These are phyloP conservation scores for Zizania latifolia DNA, from an alignment of 176 grass and related monocot genomes.

Conservation along the genomic window DNA sequence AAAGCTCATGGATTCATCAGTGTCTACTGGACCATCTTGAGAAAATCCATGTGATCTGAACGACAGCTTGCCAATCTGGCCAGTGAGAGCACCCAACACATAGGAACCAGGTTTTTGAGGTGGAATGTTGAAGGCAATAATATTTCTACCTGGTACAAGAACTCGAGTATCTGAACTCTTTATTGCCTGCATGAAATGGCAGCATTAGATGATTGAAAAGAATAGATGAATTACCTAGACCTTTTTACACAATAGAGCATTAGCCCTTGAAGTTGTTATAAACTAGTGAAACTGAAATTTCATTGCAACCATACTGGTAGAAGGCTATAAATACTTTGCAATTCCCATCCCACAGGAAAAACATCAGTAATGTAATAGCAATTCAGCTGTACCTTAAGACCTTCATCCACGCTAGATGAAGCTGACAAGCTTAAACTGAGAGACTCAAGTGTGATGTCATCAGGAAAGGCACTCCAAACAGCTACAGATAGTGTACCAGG, in stretches of 20 bases:
- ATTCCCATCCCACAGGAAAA: not conserved
- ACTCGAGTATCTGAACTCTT: conserved; percentile 61
- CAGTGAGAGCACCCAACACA: conserved; percentile 88
- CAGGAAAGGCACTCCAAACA: conserved; percentile 90
- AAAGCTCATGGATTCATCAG: conserved; percentile 96
- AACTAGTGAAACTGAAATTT: conserved; percentile 11
- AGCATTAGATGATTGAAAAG: conserved; percentile 30
- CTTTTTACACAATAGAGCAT: not conserved
- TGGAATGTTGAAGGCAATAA: conserved; percentile 70
- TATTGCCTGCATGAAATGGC: conserved; percentile 68
- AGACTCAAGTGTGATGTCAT: conserved; percentile 83
- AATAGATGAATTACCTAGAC: not conserved
- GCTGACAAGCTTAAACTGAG: conserved; percentile 77
- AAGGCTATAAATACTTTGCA: conserved; percentile 11
- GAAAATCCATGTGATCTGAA: conserved; percentile 98
- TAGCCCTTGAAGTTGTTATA: conserved; percentile 7
- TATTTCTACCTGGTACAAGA: conserved; percentile 81
- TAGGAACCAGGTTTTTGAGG: conserved; percentile 98
- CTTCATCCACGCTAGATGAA: conserved; percentile 76
- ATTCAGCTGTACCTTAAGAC: conserved; percentile 67
- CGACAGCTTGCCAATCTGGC: conserved; percentile 92
- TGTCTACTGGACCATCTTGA: conserved; percentile 79
- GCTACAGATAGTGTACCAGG: conserved; percentile 77
- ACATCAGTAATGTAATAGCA: not conserved
- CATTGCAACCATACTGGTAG: conserved; percentile 17